These are phyloP conservation scores for Solanum megistacrolobum DNA, from an alignment of 257 asterid genomes.

Conservation along the genomic window DNA sequence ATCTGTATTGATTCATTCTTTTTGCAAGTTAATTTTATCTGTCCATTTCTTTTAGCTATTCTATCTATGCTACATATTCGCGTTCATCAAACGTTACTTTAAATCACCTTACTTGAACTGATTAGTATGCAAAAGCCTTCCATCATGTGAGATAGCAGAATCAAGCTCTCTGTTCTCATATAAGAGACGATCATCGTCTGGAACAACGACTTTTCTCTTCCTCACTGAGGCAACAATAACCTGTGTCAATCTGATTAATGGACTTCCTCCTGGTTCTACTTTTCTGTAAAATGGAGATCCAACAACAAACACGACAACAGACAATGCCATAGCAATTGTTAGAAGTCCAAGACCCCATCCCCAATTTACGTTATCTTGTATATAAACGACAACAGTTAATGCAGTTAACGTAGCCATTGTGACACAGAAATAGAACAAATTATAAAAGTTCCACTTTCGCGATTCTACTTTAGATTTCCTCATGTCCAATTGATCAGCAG, in stretches of 20 bases:
- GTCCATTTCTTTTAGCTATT: background rate
- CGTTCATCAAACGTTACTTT: background rate
- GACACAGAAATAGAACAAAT: constrained; percentile 71
- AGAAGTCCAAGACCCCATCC: constrained; percentile 90
- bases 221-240: constrained; percentile 53
- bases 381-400: constrained; percentile 62
- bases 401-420: constrained; percentile 61
- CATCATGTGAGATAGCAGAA: constrained; percentile 43
- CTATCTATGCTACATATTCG: background rate
- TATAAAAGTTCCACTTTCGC: constrained; percentile 68
- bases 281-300: constrained; percentile 52
- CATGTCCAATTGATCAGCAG: constrained; percentile 85
- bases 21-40: background rate
- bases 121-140: constrained; percentile 60
- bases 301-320: constrained; percentile 35
- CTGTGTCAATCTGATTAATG: constrained; percentile 53
- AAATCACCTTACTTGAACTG: constrained; percentile 59
- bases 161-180: constrained; percentile 58
- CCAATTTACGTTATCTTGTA: constrained; percentile 83
- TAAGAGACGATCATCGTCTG: constrained; percentile 24
- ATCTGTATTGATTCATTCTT: too few relatives aligned
- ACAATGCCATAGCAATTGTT: constrained; percentile 59
- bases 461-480: constrained; percentile 32
- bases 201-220: constrained; percentile 32
- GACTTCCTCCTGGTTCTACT: constrained; percentile 76